Percentiles rank a stretch among this genome's conserved stretches.
Conservation (phyloP, 73 alveolate species). For the Paramecium biaurelia region DNA sequence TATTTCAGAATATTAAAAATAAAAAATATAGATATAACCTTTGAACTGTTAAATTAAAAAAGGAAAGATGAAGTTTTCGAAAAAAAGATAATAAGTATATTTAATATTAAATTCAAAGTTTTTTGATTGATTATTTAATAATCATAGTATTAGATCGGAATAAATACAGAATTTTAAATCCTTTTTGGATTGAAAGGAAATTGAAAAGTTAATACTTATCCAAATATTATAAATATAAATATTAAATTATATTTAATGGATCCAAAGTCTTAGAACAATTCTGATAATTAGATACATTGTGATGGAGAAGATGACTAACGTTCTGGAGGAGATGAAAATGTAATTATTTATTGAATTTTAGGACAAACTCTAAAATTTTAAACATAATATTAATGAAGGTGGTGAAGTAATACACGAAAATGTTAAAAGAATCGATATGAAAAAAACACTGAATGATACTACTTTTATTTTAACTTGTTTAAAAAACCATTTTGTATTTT, state of each 20-base stretch:
- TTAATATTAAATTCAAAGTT: too few relatives aligned
- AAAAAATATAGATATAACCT: too few relatives aligned
- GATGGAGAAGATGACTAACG: neutral
- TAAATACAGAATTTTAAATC: too few relatives aligned
- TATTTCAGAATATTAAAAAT: too few relatives aligned
- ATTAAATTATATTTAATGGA: neutral
- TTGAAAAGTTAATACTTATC: neutral
- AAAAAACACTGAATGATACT: conserved; percentile 55
- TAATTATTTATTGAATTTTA: neutral
- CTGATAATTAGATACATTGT: neutral
- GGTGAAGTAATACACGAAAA: conserved; percentile 60
- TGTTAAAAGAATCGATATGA: conserved; percentile 24
- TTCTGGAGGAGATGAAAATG: neutral
- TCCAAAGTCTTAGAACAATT: neutral
- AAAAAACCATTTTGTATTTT: conserved; percentile 53
- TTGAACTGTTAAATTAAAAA: too few relatives aligned
- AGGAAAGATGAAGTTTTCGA: too few relatives aligned
- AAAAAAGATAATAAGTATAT: too few relatives aligned
- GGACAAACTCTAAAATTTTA: neutral
- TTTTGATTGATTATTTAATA: too few relatives aligned
- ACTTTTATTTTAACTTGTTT: conserved; percentile 60
- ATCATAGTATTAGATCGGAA: too few relatives aligned
- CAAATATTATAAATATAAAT: too few relatives aligned
- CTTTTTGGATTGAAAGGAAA: neutral
- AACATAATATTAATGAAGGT: conserved; percentile 21